Conservation (phyloP, 1,139 yeast genomes). For the Geotrichum cucujoidarum region DNA sequence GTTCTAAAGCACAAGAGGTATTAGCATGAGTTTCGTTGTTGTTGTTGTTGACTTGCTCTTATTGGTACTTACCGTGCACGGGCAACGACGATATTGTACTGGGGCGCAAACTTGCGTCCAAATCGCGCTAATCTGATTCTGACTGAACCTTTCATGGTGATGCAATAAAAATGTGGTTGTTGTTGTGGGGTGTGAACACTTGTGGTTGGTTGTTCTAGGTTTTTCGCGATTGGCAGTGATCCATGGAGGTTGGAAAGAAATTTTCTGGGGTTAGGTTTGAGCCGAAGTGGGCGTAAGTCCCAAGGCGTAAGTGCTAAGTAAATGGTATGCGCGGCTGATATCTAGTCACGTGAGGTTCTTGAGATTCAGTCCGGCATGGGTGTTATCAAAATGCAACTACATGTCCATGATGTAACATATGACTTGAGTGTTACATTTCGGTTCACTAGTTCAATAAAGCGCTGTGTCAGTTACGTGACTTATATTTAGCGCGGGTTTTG, state of each 20-base stretch:
- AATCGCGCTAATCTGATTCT: slow-evolving; percentile 86
- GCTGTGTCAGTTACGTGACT: too few relatives aligned
- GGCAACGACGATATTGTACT: slow-evolving; percentile 88
- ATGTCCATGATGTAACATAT: too few relatives aligned
- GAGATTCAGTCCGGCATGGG: too few relatives aligned
- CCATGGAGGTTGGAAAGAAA: neutral
- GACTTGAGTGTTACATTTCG: too few relatives aligned
- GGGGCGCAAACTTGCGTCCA: slow-evolving; percentile 83
- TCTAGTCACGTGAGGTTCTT: too few relatives aligned
- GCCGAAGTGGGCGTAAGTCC: neutral
- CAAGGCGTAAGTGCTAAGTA: slow-evolving; percentile 2
- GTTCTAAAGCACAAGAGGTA: slow-evolving; percentile 36
- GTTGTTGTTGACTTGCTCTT: too few relatives aligned
- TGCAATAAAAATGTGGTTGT: neutral
- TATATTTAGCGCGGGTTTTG: too few relatives aligned
- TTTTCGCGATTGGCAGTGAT: neutral
- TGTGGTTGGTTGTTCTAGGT: neutral
- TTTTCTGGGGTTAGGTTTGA: slow-evolving; percentile 5
- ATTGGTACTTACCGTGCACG: slow-evolving; percentile 46
- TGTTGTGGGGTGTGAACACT: neutral
- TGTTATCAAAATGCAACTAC: too few relatives aligned
- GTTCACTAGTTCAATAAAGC: too few relatives aligned
- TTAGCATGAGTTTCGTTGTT: too few relatives aligned
- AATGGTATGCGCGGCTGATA: too few relatives aligned
- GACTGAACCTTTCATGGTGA: slow-evolving; percentile 37